A percentile compares a stretch with the other conserved stretches of the same genome.
Conservation (phyloP, 2,329 filamentous ascomycete genomes). For the Botrytis deweyae region DNA sequence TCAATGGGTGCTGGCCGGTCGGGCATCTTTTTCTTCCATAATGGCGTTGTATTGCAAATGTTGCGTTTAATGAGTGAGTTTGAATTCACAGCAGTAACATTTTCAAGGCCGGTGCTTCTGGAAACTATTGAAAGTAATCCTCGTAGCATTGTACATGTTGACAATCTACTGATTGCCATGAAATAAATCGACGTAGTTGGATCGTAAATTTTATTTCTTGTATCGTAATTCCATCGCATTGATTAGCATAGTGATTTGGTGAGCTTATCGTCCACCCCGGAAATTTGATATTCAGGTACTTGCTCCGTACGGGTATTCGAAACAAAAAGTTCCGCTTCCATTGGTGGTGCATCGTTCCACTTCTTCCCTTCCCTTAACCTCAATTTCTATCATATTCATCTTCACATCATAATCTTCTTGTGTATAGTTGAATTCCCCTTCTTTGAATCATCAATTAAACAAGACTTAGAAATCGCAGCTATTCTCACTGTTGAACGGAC, state of each 20-base stretch:
- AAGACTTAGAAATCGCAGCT: too few species aligned
- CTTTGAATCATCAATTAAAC: neutral
- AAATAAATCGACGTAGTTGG: neutral
- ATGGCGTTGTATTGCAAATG: slow-evolving; percentile 27
- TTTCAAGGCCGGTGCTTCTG: slow-evolving; percentile 24
- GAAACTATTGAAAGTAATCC: slow-evolving; percentile 23
- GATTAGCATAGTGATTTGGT: neutral
- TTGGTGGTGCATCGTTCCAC: neutral
- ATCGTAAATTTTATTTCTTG: neutral
- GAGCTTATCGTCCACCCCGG: slow-evolving; percentile 1
- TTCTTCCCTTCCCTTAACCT: neutral
- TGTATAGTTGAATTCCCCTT: neutral
- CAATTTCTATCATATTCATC: neutral
- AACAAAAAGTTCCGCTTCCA: slow-evolving; percentile 5
- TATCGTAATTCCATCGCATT: slow-evolving; percentile 6
- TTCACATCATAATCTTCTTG: neutral
- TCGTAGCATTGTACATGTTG: slow-evolving; percentile 37
- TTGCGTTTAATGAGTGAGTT: slow-evolving; percentile 18
- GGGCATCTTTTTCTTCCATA: slow-evolving; percentile 61
- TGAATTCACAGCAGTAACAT: slow-evolving; percentile 6
- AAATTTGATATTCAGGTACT: slow-evolving; percentile 13
- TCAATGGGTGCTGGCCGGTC: slow-evolving; percentile 70
- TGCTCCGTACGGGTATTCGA: neutral
- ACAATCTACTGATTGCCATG: slow-evolving; percentile 7
- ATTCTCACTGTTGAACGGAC: neutral